Evolutionary conservation across 2,329 filamentous ascomycete species (phyloP), one percentile per base, ranked within the genome.

Genomic region (Diplodia corticola): DNA sequence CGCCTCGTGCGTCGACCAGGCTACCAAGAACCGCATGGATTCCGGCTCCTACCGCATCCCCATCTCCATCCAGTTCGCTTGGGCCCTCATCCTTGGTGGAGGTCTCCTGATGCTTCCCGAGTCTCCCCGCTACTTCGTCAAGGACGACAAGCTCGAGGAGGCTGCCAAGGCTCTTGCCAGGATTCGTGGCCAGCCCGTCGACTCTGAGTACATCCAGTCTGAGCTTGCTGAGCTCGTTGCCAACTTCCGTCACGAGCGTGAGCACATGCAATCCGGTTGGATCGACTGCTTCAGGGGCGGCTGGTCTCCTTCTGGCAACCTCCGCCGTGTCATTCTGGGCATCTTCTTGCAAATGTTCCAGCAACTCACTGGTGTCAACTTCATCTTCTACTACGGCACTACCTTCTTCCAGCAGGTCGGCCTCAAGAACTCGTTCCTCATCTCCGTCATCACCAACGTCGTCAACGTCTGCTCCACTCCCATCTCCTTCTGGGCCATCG

Each of bases 391-490:
- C 73, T 82, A 79, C 82, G 92, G 91, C 40, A 93, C 91, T 37
- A 87, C 90, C 67, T 96, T 96, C 87, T 91, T 96, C 81, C 80
- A 90, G 80, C 88, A 88, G 26, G 89, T 90, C 33, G 89, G 89
- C 71, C 92, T 96, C 73, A 71, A 76, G 68, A 89, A 96, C 83
- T 84, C 86, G 50, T 96, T 96, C 86, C 78, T 96, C 72, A 93
- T 95, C 76, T 90, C 89, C 67, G 84, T 96, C 75, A 86, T 96
- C 81, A 94, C 92, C 78, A 95, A 91, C 69, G 85, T 95, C 64
- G 91, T 96, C 83, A 96, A 96, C 81, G 91, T 95, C 69, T 85
- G 81, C 80, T 94, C 91, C 46, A 96, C 93, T 1, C 92, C 92
- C 0, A 79, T 96, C 73, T 95, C 92, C 33, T 96, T 96, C 87